These are phyloP conservation scores for Boletus pseudopeckii DNA, from an alignment of 768 basidiomycete genomes.

Conservation along the genomic window DNA sequence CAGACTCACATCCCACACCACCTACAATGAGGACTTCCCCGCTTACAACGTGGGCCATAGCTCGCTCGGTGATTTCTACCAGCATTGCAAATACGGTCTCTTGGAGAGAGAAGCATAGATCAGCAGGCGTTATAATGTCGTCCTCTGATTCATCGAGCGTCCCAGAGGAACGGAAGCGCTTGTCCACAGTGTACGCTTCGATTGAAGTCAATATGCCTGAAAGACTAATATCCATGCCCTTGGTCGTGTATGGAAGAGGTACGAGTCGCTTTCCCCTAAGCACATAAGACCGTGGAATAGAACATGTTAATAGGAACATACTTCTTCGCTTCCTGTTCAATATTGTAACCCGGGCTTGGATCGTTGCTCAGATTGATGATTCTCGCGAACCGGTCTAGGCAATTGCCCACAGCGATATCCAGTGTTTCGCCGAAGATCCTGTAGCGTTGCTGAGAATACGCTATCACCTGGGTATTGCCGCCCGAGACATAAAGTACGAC, in stretches of 20 bases:
- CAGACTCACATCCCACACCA: slow-evolving; percentile 92
- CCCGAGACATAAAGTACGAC: slow-evolving; percentile 98
- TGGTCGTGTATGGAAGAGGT: slow-evolving; percentile 89
- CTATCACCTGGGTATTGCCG: slow-evolving; percentile 98
- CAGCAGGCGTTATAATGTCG: slow-evolving; percentile 88
- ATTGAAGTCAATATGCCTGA: slow-evolving; percentile 90
- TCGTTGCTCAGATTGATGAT: slow-evolving; percentile 94
- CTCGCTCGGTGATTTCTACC: slow-evolving; percentile 97
- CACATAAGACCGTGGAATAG: slow-evolving; percentile 1
- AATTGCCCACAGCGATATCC: slow-evolving; percentile 99
- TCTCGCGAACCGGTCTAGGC: slow-evolving; percentile 93
- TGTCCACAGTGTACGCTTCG: slow-evolving; percentile 85
- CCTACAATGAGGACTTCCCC: slow-evolving; percentile 97
- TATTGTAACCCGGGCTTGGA: slow-evolving; percentile 95
- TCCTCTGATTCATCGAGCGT: slow-evolving; percentile 36
- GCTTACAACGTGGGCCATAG: slow-evolving; percentile 98
- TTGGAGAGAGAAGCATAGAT: slow-evolving; percentile 94
- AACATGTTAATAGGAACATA: slow-evolving; percentile 28
- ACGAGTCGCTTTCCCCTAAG: slow-evolving; percentile 79
- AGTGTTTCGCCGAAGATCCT: slow-evolving; percentile 98
- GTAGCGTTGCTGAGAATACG: slow-evolving; percentile 95
- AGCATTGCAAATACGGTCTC: slow-evolving; percentile 98
- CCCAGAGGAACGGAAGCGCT: slow-evolving; percentile 64
- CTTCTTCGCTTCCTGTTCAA: slow-evolving; percentile 94
- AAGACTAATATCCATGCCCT: slow-evolving; percentile 97